A percentile compares a stretch with the other conserved stretches of the same genome.
Evolutionary conservation across 805 yeast species (phyloP).

Genomic region (Yarrowia divulgata): DNA sequence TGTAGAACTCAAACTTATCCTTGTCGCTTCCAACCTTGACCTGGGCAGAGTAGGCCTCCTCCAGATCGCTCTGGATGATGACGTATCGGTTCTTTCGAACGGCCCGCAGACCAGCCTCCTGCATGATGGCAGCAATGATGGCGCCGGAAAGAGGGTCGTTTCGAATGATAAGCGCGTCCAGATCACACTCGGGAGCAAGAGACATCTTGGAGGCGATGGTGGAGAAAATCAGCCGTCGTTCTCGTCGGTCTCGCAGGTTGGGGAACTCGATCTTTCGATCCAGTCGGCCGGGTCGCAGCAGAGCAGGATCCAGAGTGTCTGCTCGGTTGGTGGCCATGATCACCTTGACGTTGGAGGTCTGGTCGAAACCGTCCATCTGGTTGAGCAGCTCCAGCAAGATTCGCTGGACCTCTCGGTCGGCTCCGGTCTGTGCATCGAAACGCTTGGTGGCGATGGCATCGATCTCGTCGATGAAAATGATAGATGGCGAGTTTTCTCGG

Average conservation of each 20-base stretch:
- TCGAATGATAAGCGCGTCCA: constrained; percentile 91
- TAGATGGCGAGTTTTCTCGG: constrained; percentile 95
- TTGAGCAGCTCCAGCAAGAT: constrained; percentile 92
- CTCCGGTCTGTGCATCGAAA: constrained; percentile 99
- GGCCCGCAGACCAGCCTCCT: constrained; percentile 98
- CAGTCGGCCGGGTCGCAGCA: constrained; percentile 96
- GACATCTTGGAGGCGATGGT: constrained; percentile 98
- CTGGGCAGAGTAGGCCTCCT: constrained; percentile 96
- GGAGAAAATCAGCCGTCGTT: constrained; percentile 92
- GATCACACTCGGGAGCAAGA: constrained; percentile 95
- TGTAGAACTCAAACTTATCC: constrained; percentile 97
- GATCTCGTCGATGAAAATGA: constrained; percentile 96
- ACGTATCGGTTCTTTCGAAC: constrained; percentile 98
- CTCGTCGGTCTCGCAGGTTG: constrained; percentile 93
- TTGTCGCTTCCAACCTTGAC: constrained; percentile 95
- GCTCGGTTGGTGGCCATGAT: constrained; percentile 99
- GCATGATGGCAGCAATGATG: constrained; percentile 98
- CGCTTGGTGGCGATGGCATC: constrained; percentile 99
- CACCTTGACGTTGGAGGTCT: constrained; percentile 91
- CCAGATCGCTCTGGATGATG: constrained; percentile 93
- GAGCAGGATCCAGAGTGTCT: constrained; percentile 98
- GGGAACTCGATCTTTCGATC: constrained; percentile 99
- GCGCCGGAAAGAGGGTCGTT: constrained; percentile 97
- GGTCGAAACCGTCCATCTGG: constrained; percentile 99
- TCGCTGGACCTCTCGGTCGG: constrained; percentile 99